Evolutionary conservation across 805 yeast genomes (phyloP).

Genomic region (Monosporozyma aquatica): DNA sequence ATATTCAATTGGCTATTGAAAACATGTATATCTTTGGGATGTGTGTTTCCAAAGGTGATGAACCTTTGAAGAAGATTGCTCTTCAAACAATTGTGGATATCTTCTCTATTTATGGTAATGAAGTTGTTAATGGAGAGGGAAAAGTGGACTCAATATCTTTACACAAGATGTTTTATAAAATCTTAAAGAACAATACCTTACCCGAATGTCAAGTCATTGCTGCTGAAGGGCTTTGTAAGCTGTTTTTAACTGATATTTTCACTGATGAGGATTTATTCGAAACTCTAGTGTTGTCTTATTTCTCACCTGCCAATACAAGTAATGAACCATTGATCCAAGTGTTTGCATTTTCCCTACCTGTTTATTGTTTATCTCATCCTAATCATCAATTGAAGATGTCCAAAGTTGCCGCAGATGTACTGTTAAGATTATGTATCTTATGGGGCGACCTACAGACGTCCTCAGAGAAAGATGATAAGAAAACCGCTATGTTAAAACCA

Average conservation of each 20-base stretch:
- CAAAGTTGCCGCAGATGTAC: conserved; percentile 55
- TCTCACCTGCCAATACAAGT: conserved; percentile 53
- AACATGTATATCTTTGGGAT: conserved; percentile 59
- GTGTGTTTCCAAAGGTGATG: conserved; percentile 60
- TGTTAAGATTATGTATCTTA: conserved; percentile 45
- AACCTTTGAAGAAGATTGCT: conserved; percentile 50
- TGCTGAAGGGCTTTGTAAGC: conserved; percentile 79
- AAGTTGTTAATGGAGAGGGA: conserved; percentile 53
- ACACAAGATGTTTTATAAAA: conserved; percentile 61
- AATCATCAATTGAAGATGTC: conserved; percentile 62
- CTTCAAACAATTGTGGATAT: conserved; percentile 70
- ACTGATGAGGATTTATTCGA: conserved; percentile 64
- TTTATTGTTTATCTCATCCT: conserved; percentile 67
- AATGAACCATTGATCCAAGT: conserved; percentile 70
- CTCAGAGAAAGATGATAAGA: conserved; percentile 23
- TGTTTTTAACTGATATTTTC: conserved; percentile 68
- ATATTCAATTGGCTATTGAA: conserved; percentile 53
- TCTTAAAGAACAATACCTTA: conserved; percentile 45
- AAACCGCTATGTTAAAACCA: conserved; percentile 33
- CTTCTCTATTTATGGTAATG: conserved; percentile 64
- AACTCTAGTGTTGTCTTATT: conserved; percentile 62
- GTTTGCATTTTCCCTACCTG: conserved; percentile 80
- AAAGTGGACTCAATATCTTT: conserved; percentile 58
- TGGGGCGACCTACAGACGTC: conserved; percentile 33
- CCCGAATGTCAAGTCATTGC: conserved; percentile 69